These are phyloP conservation scores for Penicillium glabrum DNA, from an alignment of 2,329 filamentous ascomycete species.

Conservation along the genomic window DNA sequence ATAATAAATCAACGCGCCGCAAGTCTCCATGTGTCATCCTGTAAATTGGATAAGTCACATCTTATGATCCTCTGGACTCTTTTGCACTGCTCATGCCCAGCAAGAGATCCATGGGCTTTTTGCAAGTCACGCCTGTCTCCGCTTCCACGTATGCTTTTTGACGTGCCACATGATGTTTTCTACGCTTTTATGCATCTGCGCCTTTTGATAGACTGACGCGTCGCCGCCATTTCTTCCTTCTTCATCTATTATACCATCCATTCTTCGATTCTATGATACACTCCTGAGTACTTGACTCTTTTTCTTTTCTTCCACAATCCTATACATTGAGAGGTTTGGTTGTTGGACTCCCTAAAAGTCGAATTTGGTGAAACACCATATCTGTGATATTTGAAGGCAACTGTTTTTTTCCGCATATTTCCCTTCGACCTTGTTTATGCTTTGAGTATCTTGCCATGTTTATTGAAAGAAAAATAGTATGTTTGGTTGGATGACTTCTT, in stretches of 20 bases:
- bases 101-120: neutral
- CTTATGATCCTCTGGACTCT: constrained; percentile 10
- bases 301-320: constrained; percentile 13
- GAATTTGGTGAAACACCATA: constrained; percentile 5
- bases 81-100: constrained; percentile 18
- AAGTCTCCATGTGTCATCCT: constrained; percentile 42
- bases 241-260: constrained; percentile 20
- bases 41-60: constrained; percentile 18
- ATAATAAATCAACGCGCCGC: constrained; percentile 32
- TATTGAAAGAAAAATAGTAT: neutral
- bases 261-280: constrained; percentile 6
- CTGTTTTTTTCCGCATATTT: neutral
- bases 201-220: constrained; percentile 22
- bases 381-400: neutral
- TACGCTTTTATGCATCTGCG: constrained; percentile 29
- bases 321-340: constrained; percentile 3
- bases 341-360: constrained; percentile 5
- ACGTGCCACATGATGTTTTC: constrained; percentile 24
- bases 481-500: constrained; percentile 8
- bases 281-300: neutral
- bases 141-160: constrained; percentile 28
- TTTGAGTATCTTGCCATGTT: neutral
- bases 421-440: neutral
- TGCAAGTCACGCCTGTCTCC: constrained; percentile 20
- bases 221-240: constrained; percentile 11